Conservation (phyloP, 202 grass and related monocot genomes). For the Digitaria exilis region DNA sequence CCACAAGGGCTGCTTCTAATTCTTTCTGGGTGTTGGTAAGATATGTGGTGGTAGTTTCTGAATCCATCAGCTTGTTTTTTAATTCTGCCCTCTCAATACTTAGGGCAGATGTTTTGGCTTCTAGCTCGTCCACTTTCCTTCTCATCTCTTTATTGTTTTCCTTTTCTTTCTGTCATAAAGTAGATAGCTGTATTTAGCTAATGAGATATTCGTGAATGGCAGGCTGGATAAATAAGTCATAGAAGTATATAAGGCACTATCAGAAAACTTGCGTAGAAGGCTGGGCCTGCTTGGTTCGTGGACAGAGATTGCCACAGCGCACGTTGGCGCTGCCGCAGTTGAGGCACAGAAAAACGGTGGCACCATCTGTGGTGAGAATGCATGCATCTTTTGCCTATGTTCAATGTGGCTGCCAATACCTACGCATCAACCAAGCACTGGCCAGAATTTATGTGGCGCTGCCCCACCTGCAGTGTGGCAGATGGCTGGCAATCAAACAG, state of each 20-base stretch:
- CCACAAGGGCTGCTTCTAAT: conserved; percentile 75
- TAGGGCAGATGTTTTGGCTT: conserved; percentile 71
- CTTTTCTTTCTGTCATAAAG: conserved; percentile 69
- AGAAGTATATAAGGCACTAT: not conserved
- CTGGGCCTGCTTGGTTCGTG: too few relatives aligned
- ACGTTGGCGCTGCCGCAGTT: too few relatives aligned
- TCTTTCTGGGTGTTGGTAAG: conserved; percentile 90
- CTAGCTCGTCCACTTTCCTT: conserved; percentile 68
- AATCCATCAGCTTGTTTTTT: conserved; percentile 76
- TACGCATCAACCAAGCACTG: too few relatives aligned
- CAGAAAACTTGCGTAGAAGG: not conserved
- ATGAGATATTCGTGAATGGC: conserved; percentile 8
- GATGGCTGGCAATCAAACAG: too few relatives aligned
- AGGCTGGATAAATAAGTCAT: not conserved
- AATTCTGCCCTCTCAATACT: conserved; percentile 73
- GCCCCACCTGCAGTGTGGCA: too few relatives aligned
- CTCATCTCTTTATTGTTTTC: conserved; percentile 63
- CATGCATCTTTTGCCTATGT: too few relatives aligned
- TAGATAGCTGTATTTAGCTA: conserved; percentile 28
- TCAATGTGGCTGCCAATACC: too few relatives aligned
- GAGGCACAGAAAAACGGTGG: too few relatives aligned
- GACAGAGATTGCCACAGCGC: too few relatives aligned
- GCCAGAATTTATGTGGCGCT: too few relatives aligned
- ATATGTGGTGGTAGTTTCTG: conserved; percentile 70
- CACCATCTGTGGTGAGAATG: too few relatives aligned